Percentiles rank a stretch among this genome's conserved stretches.
These are phyloP conservation scores for Calonectria pseudoturangicola DNA, from an alignment of 2,329 filamentous ascomycete genomes.

Conservation along the genomic window DNA sequence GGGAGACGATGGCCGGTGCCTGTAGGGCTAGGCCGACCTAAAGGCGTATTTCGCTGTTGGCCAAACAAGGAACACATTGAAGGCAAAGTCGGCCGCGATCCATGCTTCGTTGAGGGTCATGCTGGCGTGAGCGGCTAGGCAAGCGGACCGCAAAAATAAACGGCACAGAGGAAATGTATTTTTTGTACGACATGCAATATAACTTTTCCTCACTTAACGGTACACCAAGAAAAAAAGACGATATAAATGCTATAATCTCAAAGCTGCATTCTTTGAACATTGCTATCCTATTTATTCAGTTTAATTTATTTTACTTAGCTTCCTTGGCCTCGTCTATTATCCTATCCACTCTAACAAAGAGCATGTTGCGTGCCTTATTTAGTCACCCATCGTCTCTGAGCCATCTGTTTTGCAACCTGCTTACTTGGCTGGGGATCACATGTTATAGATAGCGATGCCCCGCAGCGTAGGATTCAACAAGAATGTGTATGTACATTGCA, in stretches of 20 bases:
- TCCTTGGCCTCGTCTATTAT: too few relatives aligned
- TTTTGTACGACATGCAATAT: too few relatives aligned
- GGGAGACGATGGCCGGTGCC: not conserved
- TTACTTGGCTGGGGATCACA: not conserved
- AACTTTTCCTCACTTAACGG: too few relatives aligned
- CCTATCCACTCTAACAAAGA: too few relatives aligned
- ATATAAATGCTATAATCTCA: too few relatives aligned
- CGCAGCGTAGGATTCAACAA: not conserved
- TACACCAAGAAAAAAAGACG: too few relatives aligned
- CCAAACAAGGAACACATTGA: not conserved
- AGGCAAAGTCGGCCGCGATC: not conserved
- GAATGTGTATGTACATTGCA: not conserved
- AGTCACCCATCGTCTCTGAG: too few relatives aligned
- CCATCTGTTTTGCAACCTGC: too few relatives aligned
- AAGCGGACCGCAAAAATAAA: not conserved
- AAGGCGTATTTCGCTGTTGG: not conserved
- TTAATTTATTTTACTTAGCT: too few relatives aligned
- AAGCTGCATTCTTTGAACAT: too few relatives aligned
- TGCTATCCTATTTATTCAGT: too few relatives aligned
- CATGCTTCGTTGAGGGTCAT: not conserved
- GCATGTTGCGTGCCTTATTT: too few relatives aligned
- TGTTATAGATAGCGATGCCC: not conserved
- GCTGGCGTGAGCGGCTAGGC: not conserved
- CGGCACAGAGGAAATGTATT: not conserved
- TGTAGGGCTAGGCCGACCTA: constrained; percentile 18